Evolutionary conservation across 441 rosid genomes (phyloP), one percentile per base, ranked within the genome.

Genomic region (Populus hybrid): DNA sequence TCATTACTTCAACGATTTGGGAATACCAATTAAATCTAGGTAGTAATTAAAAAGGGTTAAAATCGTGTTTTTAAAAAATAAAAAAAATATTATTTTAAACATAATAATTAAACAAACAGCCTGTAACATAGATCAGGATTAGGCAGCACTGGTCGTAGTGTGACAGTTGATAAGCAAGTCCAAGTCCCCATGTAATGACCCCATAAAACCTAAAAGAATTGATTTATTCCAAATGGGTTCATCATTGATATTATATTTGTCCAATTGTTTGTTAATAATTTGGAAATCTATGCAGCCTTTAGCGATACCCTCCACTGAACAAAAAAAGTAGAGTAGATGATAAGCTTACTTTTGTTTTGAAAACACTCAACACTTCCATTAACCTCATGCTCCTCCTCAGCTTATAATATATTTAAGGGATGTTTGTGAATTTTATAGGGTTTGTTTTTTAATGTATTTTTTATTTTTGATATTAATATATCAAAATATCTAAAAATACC

Each of bases 261-360:
- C 83, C 82, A 77, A 85, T 79, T 45, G 35, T 4, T 20, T 42
- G 67, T 56, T 28, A 53, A 16, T 31, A 76, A 73, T 68, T 68
- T 86, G 86, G 82, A 74, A 73, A 75, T 73, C 73, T 77, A 74
- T 69, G 74, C 38, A 72, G 16, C 75, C 38, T 73, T n/a, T 77
- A 68, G 68, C 77, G 72, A 78, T 78, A 42, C 26, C 69, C 65
- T 63, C 82, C 83, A 78, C 82, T 65, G 76, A 68, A 29, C 40
- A 23, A 76, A 29, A 56, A 74, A n/a, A n/a, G n/a, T n/a, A n/a
- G n/a, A n/a, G n/a, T 50, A 61, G 56, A 76, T 24, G 71, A 79
- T 79, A 65, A 72, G 10, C 69, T 31, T 23, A 3, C 38, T 7
- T 21, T 24, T 35, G 4, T n/a, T 61, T 67, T 68, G 11, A 6